These are phyloP conservation scores for Torrubiellomyces zombiae DNA, from an alignment of 2,329 filamentous ascomycete genomes.

Conservation along the genomic window DNA sequence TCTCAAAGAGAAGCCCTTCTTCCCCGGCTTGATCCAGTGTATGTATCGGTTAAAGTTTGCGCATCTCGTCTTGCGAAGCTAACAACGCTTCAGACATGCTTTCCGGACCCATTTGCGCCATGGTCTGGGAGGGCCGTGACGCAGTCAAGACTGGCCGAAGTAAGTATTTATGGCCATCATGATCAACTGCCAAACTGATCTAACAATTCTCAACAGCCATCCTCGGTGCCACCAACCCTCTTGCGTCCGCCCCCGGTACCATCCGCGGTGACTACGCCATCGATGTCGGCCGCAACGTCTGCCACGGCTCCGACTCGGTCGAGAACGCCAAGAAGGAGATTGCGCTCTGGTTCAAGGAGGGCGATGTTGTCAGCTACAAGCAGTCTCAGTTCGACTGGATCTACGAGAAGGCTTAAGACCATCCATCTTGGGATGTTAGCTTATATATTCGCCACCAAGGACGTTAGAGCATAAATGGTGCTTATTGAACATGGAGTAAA, in stretches of 20 bases:
- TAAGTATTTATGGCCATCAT: constrained; percentile 25
- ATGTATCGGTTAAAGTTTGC: no score
- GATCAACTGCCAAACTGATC: no score
- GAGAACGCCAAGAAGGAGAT: constrained; percentile 99
- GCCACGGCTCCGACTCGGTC: constrained; percentile 97
- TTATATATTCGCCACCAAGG: no score
- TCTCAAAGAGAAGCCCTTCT: constrained; percentile 90
- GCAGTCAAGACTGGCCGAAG: constrained; percentile 95
- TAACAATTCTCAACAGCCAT: constrained; percentile 39
- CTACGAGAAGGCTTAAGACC: constrained; percentile 81
- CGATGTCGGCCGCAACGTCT: constrained; percentile 83
- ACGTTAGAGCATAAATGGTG: no score
- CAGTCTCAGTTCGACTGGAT: constrained; percentile 76
- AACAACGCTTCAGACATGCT: constrained; percentile 59
- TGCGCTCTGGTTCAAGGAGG: constrained; percentile 88
- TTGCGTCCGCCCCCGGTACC: constrained; percentile 85
- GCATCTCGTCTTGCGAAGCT: not conserved
- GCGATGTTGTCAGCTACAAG: constrained; percentile 77
- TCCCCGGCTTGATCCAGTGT: constrained; percentile 86
- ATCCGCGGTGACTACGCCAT: constrained; percentile 92
- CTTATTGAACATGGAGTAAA: no score
- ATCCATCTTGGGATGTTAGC: no score
- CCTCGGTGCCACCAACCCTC: constrained; percentile 97
- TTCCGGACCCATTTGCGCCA: constrained; percentile 92
- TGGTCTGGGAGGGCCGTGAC: constrained; percentile 99